Evolutionary conservation across 1,284 basidiomycete species (phyloP), one percentile per base, ranked within the genome.

Genomic region (Cryptococcus hybrid): DNA sequence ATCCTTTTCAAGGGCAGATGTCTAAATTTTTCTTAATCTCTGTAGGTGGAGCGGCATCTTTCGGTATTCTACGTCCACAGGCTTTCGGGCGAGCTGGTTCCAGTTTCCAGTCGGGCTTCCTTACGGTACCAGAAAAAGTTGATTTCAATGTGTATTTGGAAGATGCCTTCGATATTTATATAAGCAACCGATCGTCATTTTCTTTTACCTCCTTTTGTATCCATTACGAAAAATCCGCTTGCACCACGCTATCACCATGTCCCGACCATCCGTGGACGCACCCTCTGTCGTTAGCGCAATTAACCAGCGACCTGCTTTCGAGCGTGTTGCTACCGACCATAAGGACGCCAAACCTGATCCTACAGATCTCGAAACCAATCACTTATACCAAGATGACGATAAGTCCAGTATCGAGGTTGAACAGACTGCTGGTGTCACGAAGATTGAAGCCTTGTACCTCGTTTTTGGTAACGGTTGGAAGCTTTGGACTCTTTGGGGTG

Each of bases 391-490:
- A 9, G 48, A 52, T n/a, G 51, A 47, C 44, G 57, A 55, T 24
- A 56, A 50, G 46, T 40, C 51, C 15, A 53, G 38, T 24, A 39
- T 52, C 8, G 60, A 55, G 1, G 43, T 59, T 4, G 66, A 70
- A 38, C 67, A 73, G 58, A 57, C 63, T 37, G 63, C 62, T n/a
- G 73, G 73, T 45, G 73, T 73, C 3, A 68, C 70, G 46, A 70
- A 70, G 57, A 75, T 75, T 36, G 73, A 75, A 53, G 61, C 73
- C 7, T 52, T 75, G 3, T 75, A 74, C 59, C 49, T 67, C 45
- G 73, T 74, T 38, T 74, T 70, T 55, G 64, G 67, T 7, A 60
- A 57, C 44, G 68, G 68, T 40, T 62, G 58, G 54, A 64, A 63
- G 42, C 51, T 75, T 12, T 64, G 59, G 51, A 12, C 60, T 15